Base-by-base conservation (phyloP, 805 yeast genomes). In the Geotrichum ghanense region DNA sequence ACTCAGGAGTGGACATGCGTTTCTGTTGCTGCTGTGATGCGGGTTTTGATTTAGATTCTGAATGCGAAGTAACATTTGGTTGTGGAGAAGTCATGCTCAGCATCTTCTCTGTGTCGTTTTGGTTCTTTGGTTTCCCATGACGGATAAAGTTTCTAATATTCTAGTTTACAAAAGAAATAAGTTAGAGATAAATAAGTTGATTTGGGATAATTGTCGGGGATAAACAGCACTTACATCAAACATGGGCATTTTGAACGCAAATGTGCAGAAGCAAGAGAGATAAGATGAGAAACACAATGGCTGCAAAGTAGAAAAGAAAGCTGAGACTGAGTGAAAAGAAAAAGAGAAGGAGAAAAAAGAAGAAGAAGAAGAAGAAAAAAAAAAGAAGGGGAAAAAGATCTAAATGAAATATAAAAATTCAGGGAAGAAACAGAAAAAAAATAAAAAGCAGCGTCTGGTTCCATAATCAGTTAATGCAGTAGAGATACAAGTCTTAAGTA, bases 111-210 rank as follows among this genome's bases (percentile, higher is more conserved):
- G 7, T 12, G 27, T 7, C 14, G 16, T 31, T 12, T 6, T 31
- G 14, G 16, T 31, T 31, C 14, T 31, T 31, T 31, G 37, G 78
- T 52, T 75, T 76, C 21, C 83, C 83, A 53, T 78, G 83, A 52
- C 83, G 73, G 43, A 77, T 77, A 57, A 77, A 75, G 53, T 79
- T 78, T 55, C 73, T 74, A 51, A 77, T 65, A 55, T 78, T 77
- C 61, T 74, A 31, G 37, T 6, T 31, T 16, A n/a, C 12, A 25
- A 14, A 9, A 9, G 31, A 25, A 25, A 9, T 25, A 12, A 31
- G 37, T 31, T 31, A 31, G 37, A 31, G 17, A 31, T 10, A 12
- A 25, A 24, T 24, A 24, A 7, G 10, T 12, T 7, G 20, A 35
- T 6, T 14, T 35, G 17, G 21, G 20, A 12, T 39, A 7, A 35